Conservation (phyloP, 495 filamentous ascomycete species). For the Glonium stellatum region DNA sequence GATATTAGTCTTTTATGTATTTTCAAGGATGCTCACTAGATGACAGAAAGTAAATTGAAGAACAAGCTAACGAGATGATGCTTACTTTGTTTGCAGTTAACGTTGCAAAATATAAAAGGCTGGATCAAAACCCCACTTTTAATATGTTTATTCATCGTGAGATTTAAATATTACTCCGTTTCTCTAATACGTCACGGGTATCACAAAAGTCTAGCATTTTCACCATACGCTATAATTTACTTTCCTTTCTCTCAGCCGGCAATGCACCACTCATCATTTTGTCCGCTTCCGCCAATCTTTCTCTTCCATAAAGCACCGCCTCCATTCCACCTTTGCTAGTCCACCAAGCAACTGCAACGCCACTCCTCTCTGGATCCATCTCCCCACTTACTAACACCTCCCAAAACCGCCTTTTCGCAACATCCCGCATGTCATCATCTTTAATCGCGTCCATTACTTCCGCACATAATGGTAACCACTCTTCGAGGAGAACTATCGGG, state of each 20-base stretch:
- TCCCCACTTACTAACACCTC: constrained; percentile 75
- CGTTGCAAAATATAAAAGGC: too few species aligned
- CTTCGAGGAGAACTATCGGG: constrained; percentile 59
- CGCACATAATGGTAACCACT: constrained; percentile 69
- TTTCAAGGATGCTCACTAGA: too few species aligned
- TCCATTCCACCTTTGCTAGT: constrained; percentile 60
- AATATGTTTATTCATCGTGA: too few species aligned
- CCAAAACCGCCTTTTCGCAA: constrained; percentile 75
- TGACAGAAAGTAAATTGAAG: too few species aligned
- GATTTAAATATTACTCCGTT: too few species aligned
- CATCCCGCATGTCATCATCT: constrained; percentile 54
- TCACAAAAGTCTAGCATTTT: too few species aligned
- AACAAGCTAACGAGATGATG: too few species aligned
- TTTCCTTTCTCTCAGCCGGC: constrained; percentile 16
- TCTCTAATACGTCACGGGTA: too few species aligned
- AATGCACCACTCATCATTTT: constrained; percentile 58
- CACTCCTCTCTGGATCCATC: constrained; percentile 83
- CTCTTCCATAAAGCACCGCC: constrained; percentile 52
- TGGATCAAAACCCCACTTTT: too few species aligned
- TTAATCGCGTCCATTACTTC: constrained; percentile 56
- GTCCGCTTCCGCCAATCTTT: constrained; percentile 23
- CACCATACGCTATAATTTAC: constrained; percentile 26
- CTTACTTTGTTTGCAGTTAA: too few species aligned
- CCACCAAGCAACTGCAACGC: constrained; percentile 86
- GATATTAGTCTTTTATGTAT: too few species aligned